These are phyloP conservation scores for Mycena leptocephala DNA, from an alignment of 768 basidiomycete species.

Conservation along the genomic window DNA sequence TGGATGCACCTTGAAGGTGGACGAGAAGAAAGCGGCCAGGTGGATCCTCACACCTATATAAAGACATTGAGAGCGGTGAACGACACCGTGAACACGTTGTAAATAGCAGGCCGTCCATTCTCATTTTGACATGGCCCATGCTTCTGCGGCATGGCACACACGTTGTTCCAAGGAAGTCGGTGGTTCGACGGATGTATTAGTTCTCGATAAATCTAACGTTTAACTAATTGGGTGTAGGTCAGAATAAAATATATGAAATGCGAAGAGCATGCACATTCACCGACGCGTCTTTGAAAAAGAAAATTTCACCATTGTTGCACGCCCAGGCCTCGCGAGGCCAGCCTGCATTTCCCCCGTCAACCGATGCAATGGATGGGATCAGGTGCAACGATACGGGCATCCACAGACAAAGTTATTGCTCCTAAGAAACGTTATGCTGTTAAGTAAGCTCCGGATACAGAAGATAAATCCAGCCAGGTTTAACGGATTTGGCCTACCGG, in stretches of 20 bases:
- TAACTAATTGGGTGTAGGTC: conserved; percentile 3
- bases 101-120: conserved; percentile 4
- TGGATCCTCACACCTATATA: conserved; percentile 8
- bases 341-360: conserved; percentile 7
- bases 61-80: conserved; percentile 8
- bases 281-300: conserved; percentile 6
- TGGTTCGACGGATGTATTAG: conserved; percentile 9
- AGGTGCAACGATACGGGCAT: conserved; percentile 2
- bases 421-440: background rate
- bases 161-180: conserved; percentile 12
- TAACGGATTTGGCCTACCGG: conserved; percentile 5
- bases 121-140: background rate
- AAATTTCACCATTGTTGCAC: background rate
- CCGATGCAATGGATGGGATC: conserved; percentile 6
- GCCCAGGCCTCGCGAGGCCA: background rate
- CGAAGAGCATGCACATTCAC: conserved; percentile 8
- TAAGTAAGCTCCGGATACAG: background rate
- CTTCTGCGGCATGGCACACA: conserved; percentile 9
- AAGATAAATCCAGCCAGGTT: conserved; percentile 4
- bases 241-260: conserved; percentile 13
- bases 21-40: conserved; percentile 8
- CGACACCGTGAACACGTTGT: conserved; percentile 14
- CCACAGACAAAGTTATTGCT: conserved; percentile 2
- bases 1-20: conserved; percentile 7
- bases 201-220: conserved; percentile 1